Evolutionary conservation across 192 early-diverging fungal genomes (phyloP).

Genomic region (Chytriomyces sp.): DNA sequence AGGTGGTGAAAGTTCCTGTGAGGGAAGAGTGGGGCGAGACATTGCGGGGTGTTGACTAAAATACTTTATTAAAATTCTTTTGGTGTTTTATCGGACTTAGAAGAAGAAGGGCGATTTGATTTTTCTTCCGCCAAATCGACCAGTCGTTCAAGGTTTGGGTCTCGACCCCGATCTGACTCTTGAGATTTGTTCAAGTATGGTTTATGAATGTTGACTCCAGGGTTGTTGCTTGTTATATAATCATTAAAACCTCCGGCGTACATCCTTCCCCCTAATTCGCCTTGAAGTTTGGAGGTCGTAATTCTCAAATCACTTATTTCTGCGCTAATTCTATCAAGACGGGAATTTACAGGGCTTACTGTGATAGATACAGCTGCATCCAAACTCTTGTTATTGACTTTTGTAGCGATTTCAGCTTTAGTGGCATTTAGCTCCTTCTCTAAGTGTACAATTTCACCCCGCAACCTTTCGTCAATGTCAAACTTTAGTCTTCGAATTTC

Average conservation of each 20-base stretch:
- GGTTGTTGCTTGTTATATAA: background rate
- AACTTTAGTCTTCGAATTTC: constrained; percentile 28
- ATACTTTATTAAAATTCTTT: constrained; percentile 4
- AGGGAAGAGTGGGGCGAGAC: background rate
- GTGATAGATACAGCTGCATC: constrained; percentile 21
- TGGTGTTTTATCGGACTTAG: no score
- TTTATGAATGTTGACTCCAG: constrained; percentile 11
- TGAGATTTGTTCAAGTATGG: background rate
- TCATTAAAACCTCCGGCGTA: background rate
- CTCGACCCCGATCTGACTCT: background rate
- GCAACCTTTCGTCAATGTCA: constrained; percentile 32
- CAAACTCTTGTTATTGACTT: constrained; percentile 21
- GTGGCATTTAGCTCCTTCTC: constrained; percentile 30
- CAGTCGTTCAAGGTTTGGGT: constrained; percentile 6
- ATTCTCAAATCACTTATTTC: constrained; percentile 23
- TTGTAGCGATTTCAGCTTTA: constrained; percentile 21
- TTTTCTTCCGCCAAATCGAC: constrained; percentile 13
- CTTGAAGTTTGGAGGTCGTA: constrained; percentile 17
- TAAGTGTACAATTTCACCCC: constrained; percentile 22
- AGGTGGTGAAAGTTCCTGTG: background rate
- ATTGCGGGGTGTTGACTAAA: background rate
- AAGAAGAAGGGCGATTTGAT: background rate
- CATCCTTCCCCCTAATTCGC: constrained; percentile 19
- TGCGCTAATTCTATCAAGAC: constrained; percentile 6
- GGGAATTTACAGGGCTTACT: constrained; percentile 20